These are phyloP conservation scores for Cutaneotrichosporon cutaneum DNA, from an alignment of 1,284 basidiomycete species.

Conservation along the genomic window DNA sequence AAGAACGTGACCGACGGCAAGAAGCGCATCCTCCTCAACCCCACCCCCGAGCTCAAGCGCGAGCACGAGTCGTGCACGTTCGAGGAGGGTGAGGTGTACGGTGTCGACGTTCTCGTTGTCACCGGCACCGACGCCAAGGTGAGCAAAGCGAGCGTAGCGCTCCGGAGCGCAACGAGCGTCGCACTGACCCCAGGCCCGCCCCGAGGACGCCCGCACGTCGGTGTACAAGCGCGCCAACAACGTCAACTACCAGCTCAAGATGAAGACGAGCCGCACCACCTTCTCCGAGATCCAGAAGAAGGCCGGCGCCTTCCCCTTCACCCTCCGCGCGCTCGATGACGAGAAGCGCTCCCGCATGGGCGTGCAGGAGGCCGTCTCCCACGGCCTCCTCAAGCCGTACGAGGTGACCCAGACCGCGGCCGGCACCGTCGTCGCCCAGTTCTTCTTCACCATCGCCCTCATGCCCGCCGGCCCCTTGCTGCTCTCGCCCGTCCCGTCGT, in stretches of 20 bases:
- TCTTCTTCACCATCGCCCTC: conserved; percentile 91
- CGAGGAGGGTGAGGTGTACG: conserved; percentile 93
- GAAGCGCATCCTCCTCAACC: conserved; percentile 91
- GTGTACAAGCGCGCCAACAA: conserved; percentile 87
- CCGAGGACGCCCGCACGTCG: conserved; percentile 84
- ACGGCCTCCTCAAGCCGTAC: conserved; percentile 58
- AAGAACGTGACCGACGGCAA: conserved; percentile 95
- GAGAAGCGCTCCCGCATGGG: conserved; percentile 94
- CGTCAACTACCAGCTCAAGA: conserved; percentile 93
- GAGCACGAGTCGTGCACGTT: conserved; percentile 82
- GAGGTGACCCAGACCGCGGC: conserved; percentile 66
- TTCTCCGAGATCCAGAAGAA: conserved; percentile 98
- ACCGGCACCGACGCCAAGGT: conserved; percentile 86
- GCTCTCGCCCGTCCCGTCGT: conserved; percentile 79
- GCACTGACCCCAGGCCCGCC: conserved; percentile 64
- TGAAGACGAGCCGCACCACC: conserved; percentile 92
- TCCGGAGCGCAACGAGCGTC: too few relatives aligned
- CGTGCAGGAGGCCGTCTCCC: conserved; percentile 91
- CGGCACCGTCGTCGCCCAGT: conserved; percentile 79
- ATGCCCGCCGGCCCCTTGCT: conserved; percentile 79
- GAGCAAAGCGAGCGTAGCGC: conserved; percentile 1
- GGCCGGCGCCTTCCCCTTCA: conserved; percentile 96
- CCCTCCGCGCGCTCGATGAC: conserved; percentile 87
- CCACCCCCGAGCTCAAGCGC: conserved; percentile 73
- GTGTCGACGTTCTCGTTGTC: conserved; percentile 90